Base-by-base conservation (phyloP, 768 basidiomycete species). In the Candolleomyces efflorescens region DNA sequence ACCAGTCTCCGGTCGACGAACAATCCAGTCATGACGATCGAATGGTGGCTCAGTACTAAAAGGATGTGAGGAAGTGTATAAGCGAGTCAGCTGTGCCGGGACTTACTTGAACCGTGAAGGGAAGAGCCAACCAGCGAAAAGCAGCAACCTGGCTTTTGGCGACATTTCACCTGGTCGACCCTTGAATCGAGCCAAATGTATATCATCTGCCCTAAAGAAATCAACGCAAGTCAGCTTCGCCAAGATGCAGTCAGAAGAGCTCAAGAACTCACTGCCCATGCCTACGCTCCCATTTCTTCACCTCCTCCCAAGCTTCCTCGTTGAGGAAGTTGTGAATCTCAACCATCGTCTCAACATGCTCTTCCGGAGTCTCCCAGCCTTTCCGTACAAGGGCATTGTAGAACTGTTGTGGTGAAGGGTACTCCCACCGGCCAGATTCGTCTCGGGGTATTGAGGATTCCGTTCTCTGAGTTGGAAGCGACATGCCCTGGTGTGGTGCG, bases 301-400 rank as follows among this genome's bases (percentile, higher is more conserved):
- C 96, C 72, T 98, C 94, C 53, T 83, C 75, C 97, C 97, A 99
- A 17, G 97, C 97, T 69, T 87, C 81, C 74, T 99, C 97, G 66
- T 99, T 98, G 71, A 99, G 70, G 64, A 95, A 98, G 70, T 99
- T 99, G 69, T 99, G 97, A 37, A 98, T 98, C 60, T 94, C 87
- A 45, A 99, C 97, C 92, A 99, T 97, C 23, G 87, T 92, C 69
- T 94, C 95, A 46, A 98, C 83, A 71, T 94, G 89, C 64, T 98
- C 93, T 71, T 95, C 94, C 0, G 94, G 94, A 2, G 97, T 96
- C 72, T 96, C 94, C 90, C 91, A 94, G 2, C 97, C 97, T 69
- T 99, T 99, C 60, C 94, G 77, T 10, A 92, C 92, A 13, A 99
- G 80, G 0, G 96, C 96, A 71, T 98, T 98, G 71, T 98, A 95